Base-by-base conservation (phyloP, 257 asterid genomes). In the Voacanga thouarsii region DNA sequence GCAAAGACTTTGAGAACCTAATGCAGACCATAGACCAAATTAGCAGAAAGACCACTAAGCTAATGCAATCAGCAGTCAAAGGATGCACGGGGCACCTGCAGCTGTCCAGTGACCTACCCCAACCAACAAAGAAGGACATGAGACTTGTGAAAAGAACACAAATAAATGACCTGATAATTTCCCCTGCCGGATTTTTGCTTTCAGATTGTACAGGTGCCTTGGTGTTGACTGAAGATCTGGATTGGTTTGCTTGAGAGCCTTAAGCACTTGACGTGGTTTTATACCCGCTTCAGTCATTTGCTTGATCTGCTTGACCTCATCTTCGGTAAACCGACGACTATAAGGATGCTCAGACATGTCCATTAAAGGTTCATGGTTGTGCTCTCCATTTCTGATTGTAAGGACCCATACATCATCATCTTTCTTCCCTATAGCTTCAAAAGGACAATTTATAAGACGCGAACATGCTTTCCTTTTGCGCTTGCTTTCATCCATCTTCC, bases 371-470 rank as follows among this genome's bases (percentile, higher is more conserved):
- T 84, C 90, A 74, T 87, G 90, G 71, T 87, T 87, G 84, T 87
- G 88, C 76, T 82, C 84, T 26, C 88, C 88, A 65, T 87, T 87
- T 75, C 82, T 84, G 68, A 87, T 50, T 5, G 84, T 84, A 47
- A 87, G 90, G 47, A 80, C 87, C 86, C 88, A 87, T 8, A 72
- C 87, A 78, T 84, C 90, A 80, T 87, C 88, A 61, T 82, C 88
- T 73, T 77, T 86, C 79, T 82, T 87, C 16, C 90, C 90, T 16
- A 84, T 75, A 47, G 90, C 90, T 84, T 82, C 85, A 61, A 84
- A 87, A 57, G 90, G 90, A 77, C 88, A 87, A 75, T 87, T 87
- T 80, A 82, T 87, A 81, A 87, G 88, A 66, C 90, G 87, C 57
- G 90, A 84, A 78, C 66, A 78, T 8, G 82, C 83, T 78, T 87